phyloP scores from a whole-genome alignment of 495 filamentous ascomycete species.

The Haplographium delicatum region DNA sequence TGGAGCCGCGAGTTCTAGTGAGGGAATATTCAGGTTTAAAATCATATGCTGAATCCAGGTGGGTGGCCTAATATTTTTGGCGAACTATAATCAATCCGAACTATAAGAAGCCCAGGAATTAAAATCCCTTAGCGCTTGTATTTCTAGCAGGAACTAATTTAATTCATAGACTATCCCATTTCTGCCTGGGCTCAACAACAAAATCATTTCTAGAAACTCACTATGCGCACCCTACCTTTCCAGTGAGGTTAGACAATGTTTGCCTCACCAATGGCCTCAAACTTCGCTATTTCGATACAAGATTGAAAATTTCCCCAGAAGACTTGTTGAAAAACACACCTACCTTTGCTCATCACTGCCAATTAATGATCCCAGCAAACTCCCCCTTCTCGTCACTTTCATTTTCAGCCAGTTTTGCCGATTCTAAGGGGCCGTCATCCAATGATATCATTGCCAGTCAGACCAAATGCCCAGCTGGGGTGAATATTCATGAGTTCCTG shows the following conservation, averaged over 20 bases:
- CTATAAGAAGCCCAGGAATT: too few species aligned
- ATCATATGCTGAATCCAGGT: too few species aligned
- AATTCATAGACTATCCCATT: neutral
- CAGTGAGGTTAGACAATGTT: constrained; percentile 26
- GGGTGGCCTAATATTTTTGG: too few species aligned
- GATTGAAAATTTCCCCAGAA: constrained; percentile 19
- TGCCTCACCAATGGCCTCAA: constrained; percentile 26
- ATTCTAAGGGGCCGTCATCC: constrained; percentile 39
- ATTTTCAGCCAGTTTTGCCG: constrained; percentile 13
- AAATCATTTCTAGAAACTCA: constrained; percentile 34
- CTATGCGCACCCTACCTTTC: constrained; percentile 26
- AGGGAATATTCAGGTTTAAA: too few species aligned
- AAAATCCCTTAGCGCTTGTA: too few species aligned
- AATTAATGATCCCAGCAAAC: constrained; percentile 22
- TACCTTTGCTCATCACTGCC: constrained; percentile 29
- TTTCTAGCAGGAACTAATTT: neutral
- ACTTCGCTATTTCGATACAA: constrained; percentile 29
- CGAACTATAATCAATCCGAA: too few species aligned
- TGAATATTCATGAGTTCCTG: constrained; percentile 46
- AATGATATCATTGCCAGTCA: constrained; percentile 53
- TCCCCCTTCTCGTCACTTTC: constrained; percentile 21
- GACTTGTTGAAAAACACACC: neutral
- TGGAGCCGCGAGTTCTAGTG: too few species aligned
- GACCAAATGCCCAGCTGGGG: constrained; percentile 37
- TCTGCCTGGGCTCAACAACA: constrained; percentile 31